A percentile compares a stretch with the other conserved stretches of the same genome.
These are phyloP conservation scores for Inonotus obliquus DNA, from an alignment of 1,284 basidiomycete genomes.

Conservation along the genomic window DNA sequence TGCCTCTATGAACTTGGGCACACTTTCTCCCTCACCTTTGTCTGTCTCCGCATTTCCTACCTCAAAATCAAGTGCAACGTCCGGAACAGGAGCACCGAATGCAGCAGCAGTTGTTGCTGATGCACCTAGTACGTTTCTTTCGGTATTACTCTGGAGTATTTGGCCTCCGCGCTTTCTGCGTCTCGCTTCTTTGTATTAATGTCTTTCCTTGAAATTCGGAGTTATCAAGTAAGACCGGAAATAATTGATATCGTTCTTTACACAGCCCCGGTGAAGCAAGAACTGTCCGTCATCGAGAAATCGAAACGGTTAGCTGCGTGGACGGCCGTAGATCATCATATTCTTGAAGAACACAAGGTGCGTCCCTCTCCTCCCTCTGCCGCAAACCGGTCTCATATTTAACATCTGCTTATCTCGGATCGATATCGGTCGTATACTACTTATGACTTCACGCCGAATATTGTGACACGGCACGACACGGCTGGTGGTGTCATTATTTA, in stretches of 20 bases:
- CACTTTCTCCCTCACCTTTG: not conserved
- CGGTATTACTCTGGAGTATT: too few relatives aligned
- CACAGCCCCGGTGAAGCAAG: slow-evolving; percentile 3
- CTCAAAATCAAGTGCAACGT: not conserved
- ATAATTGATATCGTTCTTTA: too few relatives aligned
- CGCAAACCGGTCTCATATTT: not conserved
- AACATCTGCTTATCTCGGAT: not conserved
- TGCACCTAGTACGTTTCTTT: slow-evolving; percentile 19
- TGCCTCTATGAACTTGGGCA: not conserved
- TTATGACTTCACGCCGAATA: not conserved
- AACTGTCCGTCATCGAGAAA: slow-evolving; percentile 52
- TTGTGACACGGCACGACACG: not conserved
- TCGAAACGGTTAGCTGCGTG: slow-evolving; percentile 92
- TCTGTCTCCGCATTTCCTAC: not conserved
- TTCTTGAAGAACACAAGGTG: slow-evolving; percentile 81
- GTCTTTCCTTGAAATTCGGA: too few relatives aligned
- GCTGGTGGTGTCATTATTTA: not conserved
- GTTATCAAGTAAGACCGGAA: too few relatives aligned
- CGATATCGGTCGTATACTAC: not conserved
- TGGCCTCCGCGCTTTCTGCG: too few relatives aligned
- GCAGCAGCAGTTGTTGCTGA: slow-evolving; percentile 11
- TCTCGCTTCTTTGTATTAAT: too few relatives aligned
- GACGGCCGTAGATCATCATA: slow-evolving; percentile 90
- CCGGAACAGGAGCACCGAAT: not conserved
- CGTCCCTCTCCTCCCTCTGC: slow-evolving; percentile 22